These are phyloP conservation scores for Calonectria crousiana DNA, from an alignment of 2,329 filamentous ascomycete genomes.

Conservation along the genomic window DNA sequence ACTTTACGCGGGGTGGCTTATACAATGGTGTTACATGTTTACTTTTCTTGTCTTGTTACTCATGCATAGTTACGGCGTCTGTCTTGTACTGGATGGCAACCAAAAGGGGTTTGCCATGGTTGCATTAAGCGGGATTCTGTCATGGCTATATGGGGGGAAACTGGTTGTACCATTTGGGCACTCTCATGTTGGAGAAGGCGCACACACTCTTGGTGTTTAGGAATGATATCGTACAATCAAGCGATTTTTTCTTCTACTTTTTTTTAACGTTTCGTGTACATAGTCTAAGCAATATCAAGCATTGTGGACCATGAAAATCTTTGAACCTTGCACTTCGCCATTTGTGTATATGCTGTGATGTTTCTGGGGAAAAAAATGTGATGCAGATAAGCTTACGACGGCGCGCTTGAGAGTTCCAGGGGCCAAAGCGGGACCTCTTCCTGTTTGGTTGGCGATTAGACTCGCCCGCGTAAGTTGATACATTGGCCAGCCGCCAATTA, in stretches of 20 bases:
- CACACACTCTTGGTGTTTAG: constrained; percentile 27
- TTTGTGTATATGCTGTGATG: constrained; percentile 8
- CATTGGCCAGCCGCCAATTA: not conserved
- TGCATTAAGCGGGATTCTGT: constrained; percentile 41
- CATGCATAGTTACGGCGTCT: constrained; percentile 45
- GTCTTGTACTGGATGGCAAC: constrained; percentile 36
- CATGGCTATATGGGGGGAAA: constrained; percentile 31
- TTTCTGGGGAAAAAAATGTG: constrained; percentile 13
- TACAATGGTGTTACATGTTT: constrained; percentile 26
- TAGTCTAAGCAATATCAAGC: constrained; percentile 34
- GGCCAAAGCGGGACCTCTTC: not conserved
- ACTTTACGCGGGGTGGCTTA: constrained; percentile 11
- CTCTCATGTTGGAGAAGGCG: constrained; percentile 21
- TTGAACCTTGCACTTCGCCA: not conserved
- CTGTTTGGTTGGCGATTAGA: not conserved
- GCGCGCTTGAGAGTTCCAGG: constrained; percentile 16
- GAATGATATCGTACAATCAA: constrained; percentile 17
- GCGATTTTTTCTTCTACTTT: constrained; percentile 10
- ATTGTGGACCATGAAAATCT: constrained; percentile 27
- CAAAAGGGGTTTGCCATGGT: constrained; percentile 34
- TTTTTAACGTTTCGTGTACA: constrained; percentile 29
- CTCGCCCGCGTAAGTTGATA: not conserved
- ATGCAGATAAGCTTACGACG: constrained; percentile 28
- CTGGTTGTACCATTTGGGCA: constrained; percentile 23
- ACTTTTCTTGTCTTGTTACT: constrained; percentile 30